Percentiles rank a stretch among this genome's conserved stretches.
phyloP scores from a whole-genome alignment of 1,284 basidiomycete species.

The Ganoderma boninense region DNA sequence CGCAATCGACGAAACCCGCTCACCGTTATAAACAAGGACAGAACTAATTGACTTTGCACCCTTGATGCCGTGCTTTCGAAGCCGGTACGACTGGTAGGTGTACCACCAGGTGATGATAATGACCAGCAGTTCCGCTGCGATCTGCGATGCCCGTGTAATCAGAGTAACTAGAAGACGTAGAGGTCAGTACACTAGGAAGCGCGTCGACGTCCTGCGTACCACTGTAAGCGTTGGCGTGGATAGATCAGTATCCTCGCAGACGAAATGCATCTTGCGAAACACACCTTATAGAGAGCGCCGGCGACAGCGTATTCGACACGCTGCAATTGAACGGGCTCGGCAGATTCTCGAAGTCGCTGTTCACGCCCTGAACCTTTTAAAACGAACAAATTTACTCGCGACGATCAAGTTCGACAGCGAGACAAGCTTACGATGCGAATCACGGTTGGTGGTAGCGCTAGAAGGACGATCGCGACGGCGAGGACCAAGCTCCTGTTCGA shows the following conservation, averaged over 20 bases:
- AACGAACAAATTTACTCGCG: not conserved
- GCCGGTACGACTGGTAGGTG: not conserved
- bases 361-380: not conserved
- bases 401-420: not conserved
- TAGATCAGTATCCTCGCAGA: not conserved
- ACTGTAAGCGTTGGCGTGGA: not conserved
- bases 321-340: conserved; percentile 1
- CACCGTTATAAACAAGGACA: not conserved
- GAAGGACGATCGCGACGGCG: not conserved
- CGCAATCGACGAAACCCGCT: too few relatives aligned
- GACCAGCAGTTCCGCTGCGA: not conserved
- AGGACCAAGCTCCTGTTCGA: not conserved
- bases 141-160: not conserved
- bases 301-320: not conserved
- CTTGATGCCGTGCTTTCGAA: not conserved
- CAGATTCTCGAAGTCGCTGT: not conserved
- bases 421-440: not conserved
- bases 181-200: not conserved
- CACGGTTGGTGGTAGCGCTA: not conserved
- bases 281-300: not conserved
- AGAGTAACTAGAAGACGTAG: not conserved
- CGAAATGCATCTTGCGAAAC: not conserved
- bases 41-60: not conserved
- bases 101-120: not conserved
- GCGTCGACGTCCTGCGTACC: not conserved